phyloP scores from a whole-genome alignment of 2,329 filamentous ascomycete genomes.

The Fusarium secorum region DNA sequence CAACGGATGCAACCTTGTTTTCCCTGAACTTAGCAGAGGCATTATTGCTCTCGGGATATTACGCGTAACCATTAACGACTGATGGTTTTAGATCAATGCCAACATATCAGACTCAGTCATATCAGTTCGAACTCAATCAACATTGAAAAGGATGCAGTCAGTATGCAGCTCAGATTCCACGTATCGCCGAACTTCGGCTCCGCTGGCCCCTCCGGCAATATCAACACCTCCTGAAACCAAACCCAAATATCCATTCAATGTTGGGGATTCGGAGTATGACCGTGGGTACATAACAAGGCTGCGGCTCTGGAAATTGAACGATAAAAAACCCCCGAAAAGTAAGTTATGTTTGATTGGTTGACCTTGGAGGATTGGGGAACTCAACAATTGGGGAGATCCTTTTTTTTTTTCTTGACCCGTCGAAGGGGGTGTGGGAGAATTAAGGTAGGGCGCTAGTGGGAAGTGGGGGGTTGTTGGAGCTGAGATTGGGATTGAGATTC shows the following conservation, averaged over 20 bases:
- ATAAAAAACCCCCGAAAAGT: not conserved
- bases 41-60: not conserved
- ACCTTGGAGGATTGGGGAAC: constrained; percentile 34
- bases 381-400: constrained; percentile 45
- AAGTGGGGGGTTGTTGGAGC: constrained; percentile 24
- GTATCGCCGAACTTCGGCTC: constrained; percentile 20
- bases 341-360: constrained; percentile 25
- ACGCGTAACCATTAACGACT: not conserved
- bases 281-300: constrained; percentile 35
- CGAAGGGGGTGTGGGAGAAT: constrained; percentile 21
- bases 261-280: constrained; percentile 41
- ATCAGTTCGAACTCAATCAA: not conserved
- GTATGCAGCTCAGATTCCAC: not conserved
- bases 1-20: constrained; percentile 16
- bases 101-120: not conserved
- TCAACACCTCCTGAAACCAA: not conserved
- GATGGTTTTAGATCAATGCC: not conserved
- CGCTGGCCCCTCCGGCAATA: not conserved
- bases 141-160: not conserved
- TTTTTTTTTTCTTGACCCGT: constrained; percentile 5
- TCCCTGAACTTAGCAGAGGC: not conserved
- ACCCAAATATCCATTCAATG: constrained; percentile 9
- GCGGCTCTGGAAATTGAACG: constrained; percentile 31
- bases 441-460: constrained; percentile 36
- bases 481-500: constrained; percentile 1